These are phyloP conservation scores for Aspergillus cristatus DNA, from an alignment of 495 filamentous ascomycete species.

Conservation along the genomic window DNA sequence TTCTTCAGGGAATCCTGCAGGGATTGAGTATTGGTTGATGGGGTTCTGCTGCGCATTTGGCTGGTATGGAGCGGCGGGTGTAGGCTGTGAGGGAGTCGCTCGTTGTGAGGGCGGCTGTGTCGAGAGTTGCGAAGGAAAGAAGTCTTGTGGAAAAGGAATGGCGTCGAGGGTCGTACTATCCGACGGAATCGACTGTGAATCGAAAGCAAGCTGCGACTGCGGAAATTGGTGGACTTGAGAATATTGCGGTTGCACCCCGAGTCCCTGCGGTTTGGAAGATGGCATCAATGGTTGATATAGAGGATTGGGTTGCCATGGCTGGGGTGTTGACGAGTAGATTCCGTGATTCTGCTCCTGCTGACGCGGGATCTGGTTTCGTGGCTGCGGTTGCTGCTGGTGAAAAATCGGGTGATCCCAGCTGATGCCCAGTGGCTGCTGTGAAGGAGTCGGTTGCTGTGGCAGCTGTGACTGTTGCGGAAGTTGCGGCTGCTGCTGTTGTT, in stretches of 20 bases:
- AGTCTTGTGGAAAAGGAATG: constrained; percentile 24
- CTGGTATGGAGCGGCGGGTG: constrained; percentile 10
- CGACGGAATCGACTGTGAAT: constrained; percentile 21
- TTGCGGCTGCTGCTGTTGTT: constrained; percentile 17
- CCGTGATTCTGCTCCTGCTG: constrained; percentile 21
- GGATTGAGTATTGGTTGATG: constrained; percentile 17
- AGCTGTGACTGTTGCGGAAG: constrained; percentile 19
- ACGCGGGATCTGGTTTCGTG: constrained; percentile 18
- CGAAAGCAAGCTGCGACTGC: constrained; percentile 26
- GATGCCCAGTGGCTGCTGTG: constrained; percentile 21
- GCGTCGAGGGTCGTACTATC: constrained; percentile 27
- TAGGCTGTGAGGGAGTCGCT: constrained; percentile 17
- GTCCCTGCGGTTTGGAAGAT: constrained; percentile 15
- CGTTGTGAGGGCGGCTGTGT: constrained; percentile 13
- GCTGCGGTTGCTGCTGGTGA: constrained; percentile 23
- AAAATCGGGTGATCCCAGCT: constrained; percentile 28
- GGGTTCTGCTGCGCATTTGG: constrained; percentile 11
- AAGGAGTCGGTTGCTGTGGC: constrained; percentile 9
- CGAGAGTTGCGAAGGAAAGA: constrained; percentile 22
- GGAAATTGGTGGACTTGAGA: constrained; percentile 26
- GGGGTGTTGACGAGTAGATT: constrained; percentile 26
- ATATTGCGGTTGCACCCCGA: constrained; percentile 21
- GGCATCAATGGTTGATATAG: constrained; percentile 16
- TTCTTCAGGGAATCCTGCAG: constrained; percentile 18
- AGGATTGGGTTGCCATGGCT: constrained; percentile 29